Conservation (phyloP, 169 alveolate genomes). For the Cardiosporidium cionae region DNA sequence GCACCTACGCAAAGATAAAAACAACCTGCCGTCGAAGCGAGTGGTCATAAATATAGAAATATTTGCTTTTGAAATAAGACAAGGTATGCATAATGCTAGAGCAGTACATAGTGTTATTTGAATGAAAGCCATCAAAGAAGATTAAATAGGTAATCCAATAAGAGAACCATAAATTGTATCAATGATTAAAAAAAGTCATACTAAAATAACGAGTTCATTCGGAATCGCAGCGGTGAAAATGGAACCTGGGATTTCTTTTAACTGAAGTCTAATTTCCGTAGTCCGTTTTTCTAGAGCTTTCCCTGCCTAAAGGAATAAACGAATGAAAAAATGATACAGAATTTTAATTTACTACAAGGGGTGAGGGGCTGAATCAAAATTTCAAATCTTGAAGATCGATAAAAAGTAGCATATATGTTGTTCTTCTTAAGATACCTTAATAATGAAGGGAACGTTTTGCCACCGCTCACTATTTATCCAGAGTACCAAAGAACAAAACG, state of each 20-base stretch:
- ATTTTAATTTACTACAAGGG: not conserved
- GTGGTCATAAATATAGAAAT: not conserved
- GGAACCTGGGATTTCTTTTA: conserved; percentile 41
- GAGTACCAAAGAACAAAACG: conserved; percentile 45
- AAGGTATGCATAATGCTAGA: no score
- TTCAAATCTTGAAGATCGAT: no score
- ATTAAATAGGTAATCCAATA: not conserved
- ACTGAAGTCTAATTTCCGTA: conserved; percentile 44
- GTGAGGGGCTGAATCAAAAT: no score
- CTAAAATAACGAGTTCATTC: conserved; percentile 40
- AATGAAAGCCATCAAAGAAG: no score
- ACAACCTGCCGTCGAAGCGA: not conserved
- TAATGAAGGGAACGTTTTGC: conserved; percentile 50
- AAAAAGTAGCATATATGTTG: no score
- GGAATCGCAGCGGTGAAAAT: conserved; percentile 39
- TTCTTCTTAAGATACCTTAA: conserved; percentile 35
- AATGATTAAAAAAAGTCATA: not conserved
- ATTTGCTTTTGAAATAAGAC: no score
- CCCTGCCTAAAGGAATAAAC: conserved; percentile 28
- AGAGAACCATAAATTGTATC: not conserved
- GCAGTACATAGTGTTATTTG: no score
- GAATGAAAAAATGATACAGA: not conserved
- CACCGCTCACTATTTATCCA: conserved; percentile 47
- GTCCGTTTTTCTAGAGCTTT: conserved; percentile 46
- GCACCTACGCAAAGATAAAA: conserved; percentile 17